Evolutionary conservation across 495 filamentous ascomycete species (phyloP), one percentile per base, ranked within the genome.

Genomic region (Penicillium crystallinum): DNA sequence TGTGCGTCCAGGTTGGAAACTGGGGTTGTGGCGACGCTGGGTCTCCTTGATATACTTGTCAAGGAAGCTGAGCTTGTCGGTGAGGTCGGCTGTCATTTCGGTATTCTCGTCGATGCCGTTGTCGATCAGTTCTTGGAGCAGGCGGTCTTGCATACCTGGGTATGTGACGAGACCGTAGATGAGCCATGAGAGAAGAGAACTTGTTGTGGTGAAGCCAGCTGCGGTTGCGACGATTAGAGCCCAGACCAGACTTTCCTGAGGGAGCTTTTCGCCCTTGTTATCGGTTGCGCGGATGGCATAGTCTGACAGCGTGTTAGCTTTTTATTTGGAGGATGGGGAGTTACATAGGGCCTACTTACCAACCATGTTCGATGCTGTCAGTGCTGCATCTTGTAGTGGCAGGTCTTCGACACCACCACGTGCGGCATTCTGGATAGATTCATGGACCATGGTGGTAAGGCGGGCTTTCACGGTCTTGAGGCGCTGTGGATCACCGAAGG

Each of bases 21-120:
- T 73, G 0, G 80, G 70, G 57, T 77, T 80, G 64, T 83, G 79
- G 4, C 70, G 64, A 3, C 80, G 70, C 49, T 79, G 80, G 10
- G 70, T 75, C 55, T 82, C 80, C 59, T 83, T 81, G 68, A 83
- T 64, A 58, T 71, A 79, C 17, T 69, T 70, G 51, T 80, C 80
- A 30, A 81, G 64, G 56, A 74, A 79, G 4, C 54, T 48, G 23
- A 81, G 54, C 38, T 50, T 33, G 25, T 63, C 61, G 10, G 61
- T 61, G 35, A 63, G 25, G 22, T 63, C 61, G 1, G 61, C 61
- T 3, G 61, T 63, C 34, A 63, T 61, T 4, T 35, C 63, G 4
- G 65, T 75, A 18, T 75, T 39, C n/a, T 53, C 55, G 44, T 52
- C 58, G 43, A 68, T 60, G 42, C 59, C 76, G 56, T 78, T 50